These are phyloP conservation scores for Tylopilus cervinicoccineus DNA, from an alignment of 768 basidiomycete species.

Conservation along the genomic window DNA sequence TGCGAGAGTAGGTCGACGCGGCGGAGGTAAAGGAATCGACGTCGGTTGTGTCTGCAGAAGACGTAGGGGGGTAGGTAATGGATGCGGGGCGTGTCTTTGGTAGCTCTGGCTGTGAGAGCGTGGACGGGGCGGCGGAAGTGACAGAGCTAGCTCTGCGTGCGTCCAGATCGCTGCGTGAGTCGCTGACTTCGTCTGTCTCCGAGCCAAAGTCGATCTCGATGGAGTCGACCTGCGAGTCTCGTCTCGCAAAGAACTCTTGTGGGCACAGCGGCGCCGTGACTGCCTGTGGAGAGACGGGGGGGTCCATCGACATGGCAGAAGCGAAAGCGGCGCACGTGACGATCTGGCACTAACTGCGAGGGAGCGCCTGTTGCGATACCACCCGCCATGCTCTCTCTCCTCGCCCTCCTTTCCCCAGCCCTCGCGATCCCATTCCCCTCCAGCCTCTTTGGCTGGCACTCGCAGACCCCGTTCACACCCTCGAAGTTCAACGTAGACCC, in stretches of 20 bases:
- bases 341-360: neutral
- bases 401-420: constrained; percentile 10
- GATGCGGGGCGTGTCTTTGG: constrained; percentile 32
- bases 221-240: constrained; percentile 44
- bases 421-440: constrained; percentile 15
- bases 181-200: constrained; percentile 50
- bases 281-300: constrained; percentile 50
- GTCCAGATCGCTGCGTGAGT: constrained; percentile 37
- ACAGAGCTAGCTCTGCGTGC: constrained; percentile 43
- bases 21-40: constrained; percentile 58
- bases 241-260: constrained; percentile 34
- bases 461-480: constrained; percentile 9
- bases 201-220: constrained; percentile 53
- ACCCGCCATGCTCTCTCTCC: constrained; percentile 11
- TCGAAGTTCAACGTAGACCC: neutral
- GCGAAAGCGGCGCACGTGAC: constrained; percentile 18
- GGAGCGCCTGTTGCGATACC: neutral
- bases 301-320: constrained; percentile 14
- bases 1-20: constrained; percentile 52
- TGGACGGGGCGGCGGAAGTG: constrained; percentile 49
- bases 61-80: constrained; percentile 59
- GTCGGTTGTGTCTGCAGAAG: constrained; percentile 42
- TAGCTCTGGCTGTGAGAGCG: constrained; percentile 32
- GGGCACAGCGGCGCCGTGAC: constrained; percentile 16
- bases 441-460: constrained; percentile 1